Evolutionary conservation across 1,139 yeast species (phyloP).

Genomic region (Debaryomyces sp.): DNA sequence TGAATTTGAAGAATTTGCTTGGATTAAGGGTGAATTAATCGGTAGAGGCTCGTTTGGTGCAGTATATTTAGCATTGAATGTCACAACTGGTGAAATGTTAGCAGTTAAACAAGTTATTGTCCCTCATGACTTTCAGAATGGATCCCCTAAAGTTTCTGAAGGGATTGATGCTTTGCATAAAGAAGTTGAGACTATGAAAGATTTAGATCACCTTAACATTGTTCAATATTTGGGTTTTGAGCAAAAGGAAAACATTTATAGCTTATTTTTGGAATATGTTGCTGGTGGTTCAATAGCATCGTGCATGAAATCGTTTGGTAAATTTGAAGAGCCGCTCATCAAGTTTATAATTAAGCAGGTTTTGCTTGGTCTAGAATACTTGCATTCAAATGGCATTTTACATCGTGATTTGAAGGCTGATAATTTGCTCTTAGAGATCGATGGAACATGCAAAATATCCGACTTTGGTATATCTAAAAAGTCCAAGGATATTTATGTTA

Average conservation of each 20-base stretch:
- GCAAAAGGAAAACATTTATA: constrained; percentile 71
- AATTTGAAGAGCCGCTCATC: constrained; percentile 78
- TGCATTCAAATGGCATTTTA: constrained; percentile 84
- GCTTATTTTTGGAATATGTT: constrained; percentile 89
- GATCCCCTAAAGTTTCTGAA: constrained; percentile 34
- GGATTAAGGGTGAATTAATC: constrained; percentile 97
- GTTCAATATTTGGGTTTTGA: constrained; percentile 97
- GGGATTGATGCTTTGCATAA: constrained; percentile 83
- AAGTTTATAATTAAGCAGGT: constrained; percentile 79
- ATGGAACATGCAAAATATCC: constrained; percentile 93
- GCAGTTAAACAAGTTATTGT: constrained; percentile 95
- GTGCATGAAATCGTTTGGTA: constrained; percentile 79
- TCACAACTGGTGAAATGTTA: constrained; percentile 97
- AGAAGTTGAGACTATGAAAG: constrained; percentile 94
- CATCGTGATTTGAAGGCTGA: constrained; percentile 98
- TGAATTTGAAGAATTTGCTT: constrained; percentile 81
- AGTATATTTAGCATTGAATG: constrained; percentile 88
- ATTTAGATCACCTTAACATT: constrained; percentile 88
- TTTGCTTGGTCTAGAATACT: constrained; percentile 77
- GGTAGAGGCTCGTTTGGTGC: constrained; percentile 99
- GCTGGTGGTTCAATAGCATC: constrained; percentile 98
- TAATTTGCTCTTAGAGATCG: constrained; percentile 81
- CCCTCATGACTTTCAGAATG: constrained; percentile 42
- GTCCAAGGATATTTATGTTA: constrained; percentile 83
- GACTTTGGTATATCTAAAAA: constrained; percentile 96